Base-by-base conservation (phyloP, 2,329 filamentous ascomycete genomes). In the Purpureocillium takamizusanense region DNA sequence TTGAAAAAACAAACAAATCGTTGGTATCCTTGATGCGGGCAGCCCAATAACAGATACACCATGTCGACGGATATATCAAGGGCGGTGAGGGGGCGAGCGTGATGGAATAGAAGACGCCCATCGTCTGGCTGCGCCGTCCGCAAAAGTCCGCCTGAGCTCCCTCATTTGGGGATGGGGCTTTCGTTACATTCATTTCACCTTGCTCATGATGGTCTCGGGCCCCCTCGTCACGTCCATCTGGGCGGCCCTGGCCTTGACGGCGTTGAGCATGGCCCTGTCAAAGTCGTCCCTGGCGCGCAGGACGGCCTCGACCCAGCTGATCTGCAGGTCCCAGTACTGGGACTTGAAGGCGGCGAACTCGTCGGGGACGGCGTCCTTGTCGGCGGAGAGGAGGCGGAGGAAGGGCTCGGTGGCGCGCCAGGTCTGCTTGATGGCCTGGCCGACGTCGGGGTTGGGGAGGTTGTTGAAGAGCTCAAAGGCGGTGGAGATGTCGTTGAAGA, bases 301-400 rank as follows among this genome's bases (percentile, higher is more conserved):
- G 35, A 95, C 90, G 7, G 86, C 83, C 69, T 98, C 94, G 7
- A 98, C 88, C 92, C 92, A 98, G 33, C 81, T 83, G 42, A 97
- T 81, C 60, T 94, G 87, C 56, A 97, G 68, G 62, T 98, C 92
- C 86, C 90, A 95, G 61, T 95, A 95, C 33, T 77, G 73, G 30
- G 64, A 67, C 70, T 95, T 97, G 66, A 98, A 90, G 5, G 69
- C 66, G 50, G 83, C 83, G 54, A 94, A 97, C 2, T 86, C 80
- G 37, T 84, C 78, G 13, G 87, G 78, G 1, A 95, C 70, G 17
- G 68, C 71, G 23, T 79, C 74, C 36, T 81, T 82, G 55, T 92
- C 87, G 23, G 82, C 78, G 4, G 79, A 78, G n/a, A 98, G 69
- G 42, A 98, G 65, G 34, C 78, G 73, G 15, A 94, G 71, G 53